Evolutionary conservation across 495 filamentous ascomycete genomes (phyloP).

Genomic region (Hyaloscypha bicolor): DNA sequence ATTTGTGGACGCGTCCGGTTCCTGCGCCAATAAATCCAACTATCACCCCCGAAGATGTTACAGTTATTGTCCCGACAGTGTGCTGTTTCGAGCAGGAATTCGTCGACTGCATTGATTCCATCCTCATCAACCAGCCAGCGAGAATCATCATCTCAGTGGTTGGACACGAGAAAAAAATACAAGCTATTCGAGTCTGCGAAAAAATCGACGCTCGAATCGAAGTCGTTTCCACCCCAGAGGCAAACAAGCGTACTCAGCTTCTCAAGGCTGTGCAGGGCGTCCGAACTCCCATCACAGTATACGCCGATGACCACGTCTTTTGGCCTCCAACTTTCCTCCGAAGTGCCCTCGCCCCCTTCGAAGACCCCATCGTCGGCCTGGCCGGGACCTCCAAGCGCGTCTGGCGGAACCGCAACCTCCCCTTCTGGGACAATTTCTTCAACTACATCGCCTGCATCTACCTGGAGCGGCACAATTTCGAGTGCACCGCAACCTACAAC

Average conservation of each 20-base stretch:
- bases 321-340: conserved; percentile 52
- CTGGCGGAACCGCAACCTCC: conserved; percentile 39
- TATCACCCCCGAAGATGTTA: conserved; percentile 49
- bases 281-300: conserved; percentile 47
- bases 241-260: conserved; percentile 53
- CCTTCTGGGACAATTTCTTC: conserved; percentile 25
- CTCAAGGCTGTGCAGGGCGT: conserved; percentile 45
- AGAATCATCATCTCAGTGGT: conserved; percentile 43
- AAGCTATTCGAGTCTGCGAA: not conserved
- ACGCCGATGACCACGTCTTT: conserved; percentile 58
- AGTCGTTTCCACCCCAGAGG: conserved; percentile 38
- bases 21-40: conserved; percentile 36
- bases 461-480: conserved; percentile 60
- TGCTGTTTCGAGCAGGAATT: conserved; percentile 40
- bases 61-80: conserved; percentile 58
- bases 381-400: conserved; percentile 57
- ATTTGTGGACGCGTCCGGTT: conserved; percentile 43
- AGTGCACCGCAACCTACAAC: conserved; percentile 53
- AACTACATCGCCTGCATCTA: conserved; percentile 39
- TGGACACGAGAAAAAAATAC: conserved; percentile 21
- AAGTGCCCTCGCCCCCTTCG: conserved; percentile 52
- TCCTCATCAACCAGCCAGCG: conserved; percentile 36
- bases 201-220: not conserved
- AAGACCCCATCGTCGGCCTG: conserved; percentile 51
- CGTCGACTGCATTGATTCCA: conserved; percentile 35